phyloP scores from a whole-genome alignment of 2,329 filamentous ascomycete species.

The Botrytis tulipae region DNA sequence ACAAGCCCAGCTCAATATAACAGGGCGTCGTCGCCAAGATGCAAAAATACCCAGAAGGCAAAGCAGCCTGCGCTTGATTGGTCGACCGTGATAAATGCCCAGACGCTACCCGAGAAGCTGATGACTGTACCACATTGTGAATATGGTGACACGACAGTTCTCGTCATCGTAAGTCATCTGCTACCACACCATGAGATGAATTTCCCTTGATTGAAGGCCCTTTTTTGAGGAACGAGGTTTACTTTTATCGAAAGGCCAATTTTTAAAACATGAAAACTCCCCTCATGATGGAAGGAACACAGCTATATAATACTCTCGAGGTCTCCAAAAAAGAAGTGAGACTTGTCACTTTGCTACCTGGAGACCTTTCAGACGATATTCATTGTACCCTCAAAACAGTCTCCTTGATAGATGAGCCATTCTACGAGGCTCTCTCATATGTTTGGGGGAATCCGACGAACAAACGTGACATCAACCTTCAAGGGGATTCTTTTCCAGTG shows the following conservation, averaged over 20 bases:
- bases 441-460: background rate
- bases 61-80: background rate
- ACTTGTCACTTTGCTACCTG: background rate
- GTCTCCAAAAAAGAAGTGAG: background rate
- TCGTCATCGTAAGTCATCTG: background rate
- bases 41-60: background rate
- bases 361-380: background rate
- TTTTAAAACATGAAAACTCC: fast-evolving
- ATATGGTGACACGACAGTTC: background rate
- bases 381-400: background rate
- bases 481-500: background rate
- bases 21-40: background rate
- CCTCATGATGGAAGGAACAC: background rate
- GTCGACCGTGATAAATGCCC: background rate
- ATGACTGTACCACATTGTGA: background rate
- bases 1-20: background rate
- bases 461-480: background rate
- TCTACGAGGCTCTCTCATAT: background rate
- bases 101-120: background rate
- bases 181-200: background rate
- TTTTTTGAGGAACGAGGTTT: background rate
- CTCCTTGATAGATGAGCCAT: background rate
- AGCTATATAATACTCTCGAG: background rate
- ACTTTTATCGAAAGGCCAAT: background rate
- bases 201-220: background rate